Conservation (phyloP, 306 rosid genomes). For the Prunus mongolica region DNA sequence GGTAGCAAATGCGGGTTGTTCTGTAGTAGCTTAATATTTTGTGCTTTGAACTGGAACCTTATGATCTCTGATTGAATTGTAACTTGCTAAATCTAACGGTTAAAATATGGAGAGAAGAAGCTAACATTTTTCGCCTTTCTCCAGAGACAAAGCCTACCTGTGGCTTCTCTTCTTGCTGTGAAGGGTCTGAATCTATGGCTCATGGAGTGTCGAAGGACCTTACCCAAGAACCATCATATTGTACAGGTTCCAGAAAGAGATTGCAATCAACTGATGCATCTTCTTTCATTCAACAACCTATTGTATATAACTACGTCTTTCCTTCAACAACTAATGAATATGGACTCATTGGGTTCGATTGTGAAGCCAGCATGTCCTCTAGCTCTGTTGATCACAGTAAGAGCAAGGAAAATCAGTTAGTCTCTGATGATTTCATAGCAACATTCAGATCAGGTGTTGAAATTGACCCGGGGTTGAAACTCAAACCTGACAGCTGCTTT, state of each 20-base stretch:
- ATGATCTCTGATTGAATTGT: neutral
- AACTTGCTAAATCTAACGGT: neutral
- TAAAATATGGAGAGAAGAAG: neutral
- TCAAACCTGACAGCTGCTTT: neutral
- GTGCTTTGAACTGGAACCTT: neutral
- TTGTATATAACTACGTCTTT: conserved; percentile 9
- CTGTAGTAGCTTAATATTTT: neutral
- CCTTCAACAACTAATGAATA: conserved; percentile 15
- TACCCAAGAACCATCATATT: neutral
- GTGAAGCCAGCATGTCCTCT: conserved; percentile 13
- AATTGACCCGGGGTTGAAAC: neutral
- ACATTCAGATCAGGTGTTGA: neutral
- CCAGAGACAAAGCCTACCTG: conserved; percentile 1
- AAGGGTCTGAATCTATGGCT: neutral
- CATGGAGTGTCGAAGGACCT: neutral
- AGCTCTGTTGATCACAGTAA: conserved; percentile 5
- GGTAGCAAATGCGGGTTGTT: neutral
- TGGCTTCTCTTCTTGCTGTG: neutral
- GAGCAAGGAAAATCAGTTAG: conserved; percentile 5
- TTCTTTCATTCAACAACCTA: conserved; percentile 4
- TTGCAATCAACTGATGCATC: conserved; percentile 2
- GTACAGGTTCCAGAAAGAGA: neutral
- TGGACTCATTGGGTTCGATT: conserved; percentile 1
- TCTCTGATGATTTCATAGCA: neutral
- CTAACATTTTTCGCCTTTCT: neutral